Conservation (phyloP, 2,329 filamentous ascomycete species). For the Chrysoporthe deuterocubensis region DNA sequence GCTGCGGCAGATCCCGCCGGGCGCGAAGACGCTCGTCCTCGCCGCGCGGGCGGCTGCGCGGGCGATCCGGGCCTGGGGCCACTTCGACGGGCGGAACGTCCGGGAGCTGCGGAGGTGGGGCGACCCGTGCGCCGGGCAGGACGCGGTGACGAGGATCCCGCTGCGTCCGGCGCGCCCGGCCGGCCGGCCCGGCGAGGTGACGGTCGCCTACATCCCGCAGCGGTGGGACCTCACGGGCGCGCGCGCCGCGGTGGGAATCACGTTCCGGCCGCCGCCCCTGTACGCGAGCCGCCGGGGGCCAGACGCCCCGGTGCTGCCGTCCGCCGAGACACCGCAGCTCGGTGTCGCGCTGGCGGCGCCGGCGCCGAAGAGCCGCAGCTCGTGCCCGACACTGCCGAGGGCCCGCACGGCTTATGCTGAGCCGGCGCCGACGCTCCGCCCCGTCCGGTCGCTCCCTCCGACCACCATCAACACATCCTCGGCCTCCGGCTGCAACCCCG, state of each 20-base stretch:
- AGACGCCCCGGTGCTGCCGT: not conserved
- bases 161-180: constrained; percentile 57
- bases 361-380: constrained; percentile 36
- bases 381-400: constrained; percentile 15
- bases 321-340: not conserved
- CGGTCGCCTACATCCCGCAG: constrained; percentile 67
- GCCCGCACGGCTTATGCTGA: not conserved
- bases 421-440: constrained; percentile 35
- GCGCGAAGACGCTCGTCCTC: constrained; percentile 64
- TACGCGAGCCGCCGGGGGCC: constrained; percentile 13
- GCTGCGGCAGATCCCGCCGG: constrained; percentile 63
- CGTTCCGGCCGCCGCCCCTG: constrained; percentile 63
- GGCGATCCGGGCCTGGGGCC: constrained; percentile 66
- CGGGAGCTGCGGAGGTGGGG: constrained; percentile 51
- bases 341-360: constrained; percentile 37
- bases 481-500: constrained; percentile 20
- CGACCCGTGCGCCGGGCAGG: constrained; percentile 34
- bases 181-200: constrained; percentile 68
- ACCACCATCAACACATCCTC: constrained; percentile 19
- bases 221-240: constrained; percentile 63
- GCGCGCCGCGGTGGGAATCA: constrained; percentile 72
- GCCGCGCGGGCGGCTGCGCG: constrained; percentile 68
- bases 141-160: constrained; percentile 48
- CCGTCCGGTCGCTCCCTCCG: constrained; percentile 40
- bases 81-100: constrained; percentile 62